A percentile compares a stretch with the other conserved stretches of the same genome.
These are phyloP conservation scores for Apiospora koreana DNA, from an alignment of 2,329 filamentous ascomycete species.

Conservation along the genomic window DNA sequence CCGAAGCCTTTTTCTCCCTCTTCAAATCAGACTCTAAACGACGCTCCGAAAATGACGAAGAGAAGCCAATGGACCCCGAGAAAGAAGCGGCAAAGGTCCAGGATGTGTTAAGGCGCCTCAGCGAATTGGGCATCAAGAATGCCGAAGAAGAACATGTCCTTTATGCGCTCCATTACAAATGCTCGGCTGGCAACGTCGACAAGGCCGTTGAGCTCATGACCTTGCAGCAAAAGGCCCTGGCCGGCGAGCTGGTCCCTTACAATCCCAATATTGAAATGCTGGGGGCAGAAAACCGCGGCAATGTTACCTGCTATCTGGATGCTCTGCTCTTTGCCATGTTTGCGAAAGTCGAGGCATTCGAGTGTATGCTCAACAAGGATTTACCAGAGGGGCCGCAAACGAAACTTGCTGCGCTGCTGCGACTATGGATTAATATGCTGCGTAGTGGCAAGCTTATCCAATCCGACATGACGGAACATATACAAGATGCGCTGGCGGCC, in stretches of 20 bases:
- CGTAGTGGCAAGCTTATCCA: slow-evolving; percentile 83
- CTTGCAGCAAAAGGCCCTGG: slow-evolving; percentile 77
- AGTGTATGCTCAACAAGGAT: slow-evolving; percentile 83
- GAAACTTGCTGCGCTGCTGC: slow-evolving; percentile 74
- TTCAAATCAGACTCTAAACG: slow-evolving; percentile 65
- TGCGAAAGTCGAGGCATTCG: slow-evolving; percentile 83
- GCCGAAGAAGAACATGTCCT: slow-evolving; percentile 59
- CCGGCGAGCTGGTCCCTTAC: slow-evolving; percentile 76
- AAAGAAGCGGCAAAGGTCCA: slow-evolving; percentile 42
- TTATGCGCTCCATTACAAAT: slow-evolving; percentile 59
- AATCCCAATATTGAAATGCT: slow-evolving; percentile 71
- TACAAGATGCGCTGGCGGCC: slow-evolving; percentile 79
- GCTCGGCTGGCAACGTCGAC: slow-evolving; percentile 69
- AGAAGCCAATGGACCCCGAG: slow-evolving; percentile 48
- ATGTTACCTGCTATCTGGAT: slow-evolving; percentile 94
- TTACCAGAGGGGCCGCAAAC: slow-evolving; percentile 71
- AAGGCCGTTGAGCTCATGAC: slow-evolving; percentile 76
- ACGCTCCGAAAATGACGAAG: slow-evolving; percentile 39
- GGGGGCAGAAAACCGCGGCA: slow-evolving; percentile 82
- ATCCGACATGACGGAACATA: slow-evolving; percentile 77
- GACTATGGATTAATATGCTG: slow-evolving; percentile 92
- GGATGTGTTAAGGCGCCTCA: slow-evolving; percentile 32
- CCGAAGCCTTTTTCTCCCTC: slow-evolving; percentile 62
- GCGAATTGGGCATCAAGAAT: slow-evolving; percentile 45
- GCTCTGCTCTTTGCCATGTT: slow-evolving; percentile 95